phyloP scores from a whole-genome alignment of 1,284 basidiomycete species.

The Boletus semigastroideus region DNA sequence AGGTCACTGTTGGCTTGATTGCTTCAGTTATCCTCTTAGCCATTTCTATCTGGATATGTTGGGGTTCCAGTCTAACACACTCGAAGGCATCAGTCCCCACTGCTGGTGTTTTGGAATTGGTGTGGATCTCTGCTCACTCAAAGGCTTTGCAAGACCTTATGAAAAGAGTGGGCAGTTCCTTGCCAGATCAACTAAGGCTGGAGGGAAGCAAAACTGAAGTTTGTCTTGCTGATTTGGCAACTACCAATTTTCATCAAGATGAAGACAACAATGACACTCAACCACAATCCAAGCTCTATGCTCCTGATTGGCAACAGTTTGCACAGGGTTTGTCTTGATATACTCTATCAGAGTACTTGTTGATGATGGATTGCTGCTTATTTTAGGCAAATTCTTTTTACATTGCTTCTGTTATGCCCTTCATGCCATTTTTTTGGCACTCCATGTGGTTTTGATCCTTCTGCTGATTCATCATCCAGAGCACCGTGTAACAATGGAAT shows the following conservation, averaged over 20 bases:
- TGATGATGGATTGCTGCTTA: neutral
- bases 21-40: neutral
- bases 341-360: neutral
- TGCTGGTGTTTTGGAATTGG: neutral
- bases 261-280: neutral
- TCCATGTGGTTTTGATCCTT: neutral
- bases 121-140: neutral
- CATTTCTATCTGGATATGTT: neutral
- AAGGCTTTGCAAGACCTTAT: neutral
- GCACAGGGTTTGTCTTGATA: neutral
- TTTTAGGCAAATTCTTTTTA: neutral
- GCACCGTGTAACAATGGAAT: neutral
- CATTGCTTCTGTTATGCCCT: neutral
- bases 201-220: neutral
- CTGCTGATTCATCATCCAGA: neutral
- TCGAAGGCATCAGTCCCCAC: neutral
- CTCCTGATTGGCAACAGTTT: neutral
- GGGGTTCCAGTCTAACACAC: neutral
- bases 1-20: conserved; percentile 4
- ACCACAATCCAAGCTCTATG: neutral
- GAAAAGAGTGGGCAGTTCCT: neutral
- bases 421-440: neutral
- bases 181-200: neutral
- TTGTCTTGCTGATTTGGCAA: neutral
- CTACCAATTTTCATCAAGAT: neutral